phyloP scores from a whole-genome alignment of 768 basidiomycete species.

The Mycena olivaceomarginata region DNA sequence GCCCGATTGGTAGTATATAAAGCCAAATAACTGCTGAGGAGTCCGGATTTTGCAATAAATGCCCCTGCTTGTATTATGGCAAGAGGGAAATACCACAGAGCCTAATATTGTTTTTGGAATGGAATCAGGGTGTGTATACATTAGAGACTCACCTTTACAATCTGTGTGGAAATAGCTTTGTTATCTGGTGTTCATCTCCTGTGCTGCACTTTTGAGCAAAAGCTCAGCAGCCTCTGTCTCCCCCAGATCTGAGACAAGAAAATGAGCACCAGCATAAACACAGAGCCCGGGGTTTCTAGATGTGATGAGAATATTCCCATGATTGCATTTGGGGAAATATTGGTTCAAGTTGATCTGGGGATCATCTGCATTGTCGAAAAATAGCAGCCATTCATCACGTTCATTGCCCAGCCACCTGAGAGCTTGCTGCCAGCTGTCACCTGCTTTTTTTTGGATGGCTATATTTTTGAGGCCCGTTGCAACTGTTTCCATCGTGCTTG shows the following conservation, averaged over 20 bases:
- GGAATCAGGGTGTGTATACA: background rate
- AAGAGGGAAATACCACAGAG: slow-evolving; percentile 20
- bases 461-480: slow-evolving; percentile 21
- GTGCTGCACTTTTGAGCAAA: slow-evolving; percentile 16
- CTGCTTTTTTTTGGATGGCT: background rate
- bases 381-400: background rate
- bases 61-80: slow-evolving; percentile 31
- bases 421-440: background rate
- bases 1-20: slow-evolving; percentile 2
- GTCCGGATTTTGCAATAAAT: slow-evolving; percentile 24
- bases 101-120: background rate
- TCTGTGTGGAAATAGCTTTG: background rate
- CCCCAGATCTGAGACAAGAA: slow-evolving; percentile 10
- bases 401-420: background rate
- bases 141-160: slow-evolving; percentile 26
- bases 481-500: slow-evolving; percentile 6
- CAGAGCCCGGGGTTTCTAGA: slow-evolving; percentile 18
- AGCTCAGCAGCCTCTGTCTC: slow-evolving; percentile 19
- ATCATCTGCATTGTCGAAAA: slow-evolving; percentile 30
- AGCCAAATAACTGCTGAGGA: background rate
- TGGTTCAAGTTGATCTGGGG: slow-evolving; percentile 11
- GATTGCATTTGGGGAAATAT: slow-evolving; percentile 16
- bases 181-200: slow-evolving; percentile 1
- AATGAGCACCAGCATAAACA: background rate
- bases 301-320: slow-evolving; percentile 37